Evolutionary conservation across 75 land plant genomes (phyloP).

Genomic region (Isoetes taiwanensis): DNA sequence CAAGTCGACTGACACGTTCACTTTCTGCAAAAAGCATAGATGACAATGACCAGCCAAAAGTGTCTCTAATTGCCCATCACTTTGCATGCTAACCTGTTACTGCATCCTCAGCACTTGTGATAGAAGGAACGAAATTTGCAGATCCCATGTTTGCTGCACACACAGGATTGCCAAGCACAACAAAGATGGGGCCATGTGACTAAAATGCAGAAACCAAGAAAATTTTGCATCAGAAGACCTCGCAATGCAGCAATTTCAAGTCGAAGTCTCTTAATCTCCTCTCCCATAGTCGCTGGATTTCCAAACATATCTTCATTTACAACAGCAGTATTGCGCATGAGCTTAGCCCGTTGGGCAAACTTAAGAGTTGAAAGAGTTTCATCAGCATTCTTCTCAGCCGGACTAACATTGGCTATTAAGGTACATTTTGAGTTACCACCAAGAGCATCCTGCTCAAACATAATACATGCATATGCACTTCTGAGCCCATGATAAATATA

Average conservation of each 20-base stretch:
- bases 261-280: conserved; percentile 15
- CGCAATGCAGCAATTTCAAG: conserved; percentile 17
- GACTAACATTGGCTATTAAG: background rate
- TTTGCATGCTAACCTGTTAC: background rate
- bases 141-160: background rate
- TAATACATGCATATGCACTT: background rate
- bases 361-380: background rate
- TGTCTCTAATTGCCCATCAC: background rate
- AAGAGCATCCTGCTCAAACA: conserved; percentile 1
- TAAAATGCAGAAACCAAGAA: background rate
- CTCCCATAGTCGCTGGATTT: conserved; percentile 7
- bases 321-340: conserved; percentile 1
- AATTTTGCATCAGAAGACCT: conserved; percentile 8
- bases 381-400: conserved; percentile 3
- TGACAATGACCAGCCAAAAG: background rate
- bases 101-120: background rate
- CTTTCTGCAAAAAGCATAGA: conserved; percentile 8
- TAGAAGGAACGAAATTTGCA: background rate
- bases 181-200: background rate
- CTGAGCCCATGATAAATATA: background rate
- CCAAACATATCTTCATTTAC: conserved; percentile 17
- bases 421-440: background rate
- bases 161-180: background rate
- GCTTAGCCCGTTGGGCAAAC: conserved; percentile 3
- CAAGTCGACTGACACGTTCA: conserved; percentile 3